These are phyloP conservation scores for Entomortierella lignicola DNA, from an alignment of 192 early-diverging fungal species.

Conservation along the genomic window DNA sequence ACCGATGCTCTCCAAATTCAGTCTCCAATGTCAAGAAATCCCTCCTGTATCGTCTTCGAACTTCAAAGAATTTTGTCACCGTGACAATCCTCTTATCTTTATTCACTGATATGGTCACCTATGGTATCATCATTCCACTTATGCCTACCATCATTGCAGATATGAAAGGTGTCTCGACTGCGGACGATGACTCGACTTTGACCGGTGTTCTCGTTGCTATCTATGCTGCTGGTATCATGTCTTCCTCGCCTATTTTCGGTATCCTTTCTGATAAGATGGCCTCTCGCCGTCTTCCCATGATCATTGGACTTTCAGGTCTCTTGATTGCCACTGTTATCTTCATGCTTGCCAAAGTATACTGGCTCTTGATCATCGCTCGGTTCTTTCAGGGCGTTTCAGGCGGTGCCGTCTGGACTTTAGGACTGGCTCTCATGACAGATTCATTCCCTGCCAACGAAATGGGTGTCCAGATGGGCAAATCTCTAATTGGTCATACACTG, in stretches of 20 bases:
- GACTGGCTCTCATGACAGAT: slow-evolving; percentile 77
- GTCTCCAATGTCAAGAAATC: slow-evolving; percentile 13
- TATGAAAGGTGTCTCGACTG: slow-evolving; percentile 65
- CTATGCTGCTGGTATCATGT: slow-evolving; percentile 70
- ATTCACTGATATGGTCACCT: slow-evolving; percentile 63
- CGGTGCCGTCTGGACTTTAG: slow-evolving; percentile 79
- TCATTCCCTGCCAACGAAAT: slow-evolving; percentile 66
- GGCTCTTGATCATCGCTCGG: slow-evolving; percentile 74
- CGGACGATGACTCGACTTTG: slow-evolving; percentile 68
- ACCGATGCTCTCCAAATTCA: neutral
- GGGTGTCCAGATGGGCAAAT: slow-evolving; percentile 78
- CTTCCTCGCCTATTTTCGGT: slow-evolving; percentile 72
- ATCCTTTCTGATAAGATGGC: slow-evolving; percentile 76
- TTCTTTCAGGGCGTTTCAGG: slow-evolving; percentile 79
- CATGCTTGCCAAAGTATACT: slow-evolving; percentile 70
- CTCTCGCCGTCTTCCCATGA: slow-evolving; percentile 75
- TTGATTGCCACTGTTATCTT: slow-evolving; percentile 71
- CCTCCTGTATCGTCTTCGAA: slow-evolving; percentile 31
- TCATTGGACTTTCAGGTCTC: slow-evolving; percentile 72
- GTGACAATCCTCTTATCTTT: slow-evolving; percentile 43
- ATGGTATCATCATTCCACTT: slow-evolving; percentile 79
- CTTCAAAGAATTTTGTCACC: slow-evolving; percentile 44
- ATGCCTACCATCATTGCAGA: slow-evolving; percentile 73
- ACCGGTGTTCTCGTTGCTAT: slow-evolving; percentile 76
- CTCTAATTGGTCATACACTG: slow-evolving; percentile 73